phyloP scores from a whole-genome alignment of 345 rosid genomes.

The Hevea brasiliensis region DNA sequence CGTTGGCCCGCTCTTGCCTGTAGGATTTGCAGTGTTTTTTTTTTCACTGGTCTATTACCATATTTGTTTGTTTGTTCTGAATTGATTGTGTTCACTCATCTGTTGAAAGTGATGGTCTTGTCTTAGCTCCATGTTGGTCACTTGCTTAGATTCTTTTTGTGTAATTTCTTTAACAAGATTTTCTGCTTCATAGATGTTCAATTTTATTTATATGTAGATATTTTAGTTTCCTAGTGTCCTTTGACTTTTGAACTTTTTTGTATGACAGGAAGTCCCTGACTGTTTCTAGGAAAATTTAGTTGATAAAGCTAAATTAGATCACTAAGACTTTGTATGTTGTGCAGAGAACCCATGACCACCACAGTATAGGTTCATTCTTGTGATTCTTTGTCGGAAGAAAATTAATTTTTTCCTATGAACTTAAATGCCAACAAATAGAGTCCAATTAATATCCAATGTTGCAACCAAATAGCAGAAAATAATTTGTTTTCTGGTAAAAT shows the following conservation, averaged over 20 bases:
- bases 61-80: too few species aligned
- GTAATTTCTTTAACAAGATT: neutral
- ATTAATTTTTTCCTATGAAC: neutral
- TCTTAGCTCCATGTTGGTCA: conserved; percentile 5
- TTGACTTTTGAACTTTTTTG: neutral
- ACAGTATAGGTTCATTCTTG: neutral
- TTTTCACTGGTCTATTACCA: neutral
- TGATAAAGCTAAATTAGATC: neutral
- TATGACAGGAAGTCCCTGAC: neutral
- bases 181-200: neutral
- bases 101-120: conserved; percentile 19
- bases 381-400: neutral
- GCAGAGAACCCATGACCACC: neutral
- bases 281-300: neutral
- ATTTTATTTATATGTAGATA: neutral
- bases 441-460: neutral
- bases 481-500: neutral
- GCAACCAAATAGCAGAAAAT: neutral
- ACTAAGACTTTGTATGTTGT: neutral
- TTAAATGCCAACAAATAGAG: neutral
- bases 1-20: conserved; percentile 13
- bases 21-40: conserved; percentile 4
- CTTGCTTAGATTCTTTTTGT: neutral
- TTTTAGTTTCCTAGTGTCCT: neutral
- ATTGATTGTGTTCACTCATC: conserved; percentile 6